Base-by-base conservation (phyloP, 2,329 filamentous ascomycete species). In the Neospermospora avenae region DNA sequence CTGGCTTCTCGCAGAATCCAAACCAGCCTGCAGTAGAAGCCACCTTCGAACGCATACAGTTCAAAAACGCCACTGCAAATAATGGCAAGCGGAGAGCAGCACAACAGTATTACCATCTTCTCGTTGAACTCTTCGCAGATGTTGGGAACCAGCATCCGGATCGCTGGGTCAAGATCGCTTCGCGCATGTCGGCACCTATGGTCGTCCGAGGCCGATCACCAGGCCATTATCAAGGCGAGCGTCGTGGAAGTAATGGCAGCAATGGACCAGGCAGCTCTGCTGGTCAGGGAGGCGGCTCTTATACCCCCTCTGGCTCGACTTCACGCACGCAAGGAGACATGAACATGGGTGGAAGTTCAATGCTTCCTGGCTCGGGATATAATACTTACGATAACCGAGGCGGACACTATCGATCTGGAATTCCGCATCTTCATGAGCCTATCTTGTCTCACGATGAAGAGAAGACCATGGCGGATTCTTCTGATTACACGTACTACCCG, bases 1-100 rank as follows among this genome's bases (percentile, higher is more conserved):
- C 54, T 18, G 58, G 59, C 11, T 71, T 68, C 35, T 59, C 57
- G 13, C 67, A 65, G 53, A 68, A 65, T 18, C 65, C 69, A 18
- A 69, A 63, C 41, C 67, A 68, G 42, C 70, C 70, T 2, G 57
- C 66, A 3, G 67, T 62, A 0, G 71, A 74, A 62, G 68, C 68
- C n/a, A 73, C 70, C 0, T 91, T 90, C 70, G 87, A 90, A 69
- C 83, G 88, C 2, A 88, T 90, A 39, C 87, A 91, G 67, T 91
- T 91, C 77, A 88, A 90, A 67, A 86, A 85, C 58, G 87, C 88
- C 1, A 90, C 87, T 0, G 86, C 86, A 25, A 91, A 90, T 73
- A 91, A 91, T 64, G 87, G 87, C 53, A 90, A 90, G 71, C 79
- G 88, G 65, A 79, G 87, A 51, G 87, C 87, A 2, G 85, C 87